Conservation (phyloP, 495 filamentous ascomycete genomes). For the Penicillium ochrochloron region DNA sequence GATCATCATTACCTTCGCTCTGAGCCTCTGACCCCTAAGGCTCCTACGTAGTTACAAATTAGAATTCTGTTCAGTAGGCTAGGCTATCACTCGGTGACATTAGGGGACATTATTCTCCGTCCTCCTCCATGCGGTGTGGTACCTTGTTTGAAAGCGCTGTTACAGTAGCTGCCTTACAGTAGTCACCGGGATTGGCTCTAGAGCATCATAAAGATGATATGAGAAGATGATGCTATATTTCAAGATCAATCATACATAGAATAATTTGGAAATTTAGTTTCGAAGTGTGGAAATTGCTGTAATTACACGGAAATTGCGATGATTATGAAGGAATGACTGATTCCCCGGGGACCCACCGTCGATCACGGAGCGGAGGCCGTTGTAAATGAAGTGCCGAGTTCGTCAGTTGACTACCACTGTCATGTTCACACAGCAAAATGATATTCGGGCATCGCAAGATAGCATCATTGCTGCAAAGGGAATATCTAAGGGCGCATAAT, state of each 20-base stretch:
- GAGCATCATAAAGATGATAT: too few species aligned
- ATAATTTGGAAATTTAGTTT: too few species aligned
- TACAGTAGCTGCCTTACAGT: too few species aligned
- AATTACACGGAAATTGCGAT: neutral
- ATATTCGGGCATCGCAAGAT: too few species aligned
- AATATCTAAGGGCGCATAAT: too few species aligned
- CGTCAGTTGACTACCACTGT: neutral
- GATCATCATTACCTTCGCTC: conserved; percentile 7
- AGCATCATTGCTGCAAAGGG: too few species aligned
- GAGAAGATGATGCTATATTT: too few species aligned
- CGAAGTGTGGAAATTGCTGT: neutral
- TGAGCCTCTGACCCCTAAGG: neutral
- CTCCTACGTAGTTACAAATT: neutral
- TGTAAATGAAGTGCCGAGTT: neutral
- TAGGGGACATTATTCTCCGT: neutral
- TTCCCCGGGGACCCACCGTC: conserved; percentile 6
- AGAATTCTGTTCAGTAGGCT: neutral
- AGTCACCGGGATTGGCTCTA: too few species aligned
- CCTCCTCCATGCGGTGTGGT: neutral
- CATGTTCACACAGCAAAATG: too few species aligned
- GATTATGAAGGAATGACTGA: conserved; percentile 3
- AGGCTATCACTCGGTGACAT: neutral
- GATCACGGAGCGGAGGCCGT: neutral
- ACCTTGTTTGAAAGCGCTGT: too few species aligned
- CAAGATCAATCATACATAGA: too few species aligned